phyloP scores from a whole-genome alignment of 192 early-diverging fungal species.

The Podila verticillata region DNA sequence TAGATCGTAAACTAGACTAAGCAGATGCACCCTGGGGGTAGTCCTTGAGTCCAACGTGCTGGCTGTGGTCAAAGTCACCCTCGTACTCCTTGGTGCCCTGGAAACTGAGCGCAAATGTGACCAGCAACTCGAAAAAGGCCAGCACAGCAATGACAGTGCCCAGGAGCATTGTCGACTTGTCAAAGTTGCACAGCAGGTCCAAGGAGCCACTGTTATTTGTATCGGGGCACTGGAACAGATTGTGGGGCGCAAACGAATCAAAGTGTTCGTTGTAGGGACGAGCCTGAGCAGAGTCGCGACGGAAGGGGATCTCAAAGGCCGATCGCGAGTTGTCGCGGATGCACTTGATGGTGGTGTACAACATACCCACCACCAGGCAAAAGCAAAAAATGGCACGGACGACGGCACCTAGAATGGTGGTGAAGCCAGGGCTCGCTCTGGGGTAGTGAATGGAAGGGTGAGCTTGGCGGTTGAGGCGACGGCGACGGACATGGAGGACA shows the following conservation, averaged over 20 bases:
- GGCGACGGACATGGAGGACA: neutral
- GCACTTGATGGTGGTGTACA: neutral
- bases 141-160: neutral
- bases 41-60: neutral
- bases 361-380: neutral
- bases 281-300: neutral
- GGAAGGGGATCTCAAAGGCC: neutral
- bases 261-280: neutral
- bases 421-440: neutral
- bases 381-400: neutral
- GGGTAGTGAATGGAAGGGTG: neutral
- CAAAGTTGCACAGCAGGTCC: neutral
- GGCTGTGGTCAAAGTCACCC: neutral
- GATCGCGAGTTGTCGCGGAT: neutral
- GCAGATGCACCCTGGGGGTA: neutral
- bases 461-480: neutral
- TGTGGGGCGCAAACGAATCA: neutral
- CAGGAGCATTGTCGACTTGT: neutral
- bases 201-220: neutral
- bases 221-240: conserved; percentile 3
- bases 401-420: neutral
- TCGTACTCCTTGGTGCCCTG: neutral
- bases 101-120: neutral
- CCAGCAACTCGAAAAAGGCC: neutral
- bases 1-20: neutral